phyloP scores from a whole-genome alignment of 2,329 filamentous ascomycete species.

The Amauroascus verrucosus region DNA sequence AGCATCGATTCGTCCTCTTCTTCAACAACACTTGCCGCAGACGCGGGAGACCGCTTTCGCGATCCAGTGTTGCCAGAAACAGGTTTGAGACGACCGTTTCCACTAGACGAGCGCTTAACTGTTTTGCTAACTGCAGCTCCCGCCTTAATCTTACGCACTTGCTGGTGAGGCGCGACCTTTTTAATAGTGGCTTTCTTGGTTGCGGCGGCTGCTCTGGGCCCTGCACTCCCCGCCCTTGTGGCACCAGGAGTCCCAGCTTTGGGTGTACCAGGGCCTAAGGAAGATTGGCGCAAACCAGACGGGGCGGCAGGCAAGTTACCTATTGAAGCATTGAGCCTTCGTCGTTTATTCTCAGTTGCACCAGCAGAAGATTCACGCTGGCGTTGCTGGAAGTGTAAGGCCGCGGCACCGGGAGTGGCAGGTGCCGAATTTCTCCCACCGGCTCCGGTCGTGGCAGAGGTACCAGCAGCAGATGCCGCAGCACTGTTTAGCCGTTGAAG shows the following conservation, averaged over 20 bases:
- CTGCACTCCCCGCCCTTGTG: slow-evolving; percentile 49
- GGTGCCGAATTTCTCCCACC: slow-evolving; percentile 36
- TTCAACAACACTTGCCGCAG: slow-evolving; percentile 27
- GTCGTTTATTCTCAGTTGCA: slow-evolving; percentile 48
- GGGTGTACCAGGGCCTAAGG: slow-evolving; percentile 53
- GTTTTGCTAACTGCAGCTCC: slow-evolving; percentile 27
- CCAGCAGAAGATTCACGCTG: slow-evolving; percentile 48
- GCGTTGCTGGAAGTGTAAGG: slow-evolving; percentile 35
- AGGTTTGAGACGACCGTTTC: slow-evolving; percentile 28
- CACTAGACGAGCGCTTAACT: slow-evolving; percentile 36
- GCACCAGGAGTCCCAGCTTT: slow-evolving; percentile 46
- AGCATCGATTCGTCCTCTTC: slow-evolving; percentile 47
- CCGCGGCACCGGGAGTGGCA: slow-evolving; percentile 33
- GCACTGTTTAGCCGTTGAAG: slow-evolving; percentile 41
- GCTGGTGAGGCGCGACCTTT: slow-evolving; percentile 47
- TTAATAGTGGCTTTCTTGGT: slow-evolving; percentile 42
- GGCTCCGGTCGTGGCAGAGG: slow-evolving; percentile 30
- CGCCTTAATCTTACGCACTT: slow-evolving; percentile 34
- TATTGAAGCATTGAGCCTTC: slow-evolving; percentile 45
- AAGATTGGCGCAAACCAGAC: slow-evolving; percentile 50
- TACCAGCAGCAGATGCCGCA: slow-evolving; percentile 24
- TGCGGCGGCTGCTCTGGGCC: slow-evolving; percentile 37
- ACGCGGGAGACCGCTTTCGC: slow-evolving; percentile 36
- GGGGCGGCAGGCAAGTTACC: slow-evolving; percentile 45
- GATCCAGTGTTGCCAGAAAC: slow-evolving; percentile 15